Percentiles rank a stretch among this genome's conserved stretches.
Evolutionary conservation across 805 yeast species (phyloP).

Genomic region (Spencermartinsiella europaea): DNA sequence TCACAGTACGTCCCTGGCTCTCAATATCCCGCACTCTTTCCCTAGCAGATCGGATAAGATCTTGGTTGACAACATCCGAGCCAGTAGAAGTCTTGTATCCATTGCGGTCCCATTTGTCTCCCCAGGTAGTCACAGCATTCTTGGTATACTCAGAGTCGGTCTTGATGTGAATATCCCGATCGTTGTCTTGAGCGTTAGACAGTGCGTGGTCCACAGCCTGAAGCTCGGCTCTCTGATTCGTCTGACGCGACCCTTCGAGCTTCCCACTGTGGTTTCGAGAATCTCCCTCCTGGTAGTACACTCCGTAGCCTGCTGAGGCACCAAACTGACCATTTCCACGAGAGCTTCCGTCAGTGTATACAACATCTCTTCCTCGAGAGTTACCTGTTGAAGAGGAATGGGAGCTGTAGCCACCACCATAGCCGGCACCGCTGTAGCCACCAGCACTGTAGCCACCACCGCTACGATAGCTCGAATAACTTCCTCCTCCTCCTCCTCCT

Average conservation of each 20-base stretch:
- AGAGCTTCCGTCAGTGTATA: slow-evolving; percentile 80
- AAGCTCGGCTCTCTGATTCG: slow-evolving; percentile 81
- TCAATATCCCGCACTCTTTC: slow-evolving; percentile 34
- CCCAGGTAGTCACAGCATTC: slow-evolving; percentile 55
- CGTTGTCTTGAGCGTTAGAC: slow-evolving; percentile 28
- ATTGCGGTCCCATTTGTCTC: slow-evolving; percentile 48
- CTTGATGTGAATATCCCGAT: slow-evolving; percentile 38
- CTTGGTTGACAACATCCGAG: slow-evolving; percentile 45
- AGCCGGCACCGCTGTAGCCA: background rate
- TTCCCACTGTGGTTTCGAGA: slow-evolving; percentile 51
- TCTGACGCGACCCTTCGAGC: slow-evolving; percentile 45
- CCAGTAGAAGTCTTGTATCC: slow-evolving; percentile 49
- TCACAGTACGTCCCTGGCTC: slow-evolving; percentile 29
- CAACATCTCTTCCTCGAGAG: too few species aligned
- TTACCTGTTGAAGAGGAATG: too few species aligned
- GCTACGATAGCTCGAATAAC: background rate
- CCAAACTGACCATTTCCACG: slow-evolving; percentile 48
- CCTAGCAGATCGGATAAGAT: slow-evolving; percentile 40
- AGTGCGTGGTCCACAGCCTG: slow-evolving; percentile 60
- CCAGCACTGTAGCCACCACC: slow-evolving; percentile 1
- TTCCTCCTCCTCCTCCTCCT: background rate
- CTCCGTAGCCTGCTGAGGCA: slow-evolving; percentile 66
- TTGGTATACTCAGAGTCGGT: slow-evolving; percentile 71
- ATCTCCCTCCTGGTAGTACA: slow-evolving; percentile 35
- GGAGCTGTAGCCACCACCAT: background rate